Base-by-base conservation (phyloP, 306 rosid genomes). In the Glycine latifolia region DNA sequence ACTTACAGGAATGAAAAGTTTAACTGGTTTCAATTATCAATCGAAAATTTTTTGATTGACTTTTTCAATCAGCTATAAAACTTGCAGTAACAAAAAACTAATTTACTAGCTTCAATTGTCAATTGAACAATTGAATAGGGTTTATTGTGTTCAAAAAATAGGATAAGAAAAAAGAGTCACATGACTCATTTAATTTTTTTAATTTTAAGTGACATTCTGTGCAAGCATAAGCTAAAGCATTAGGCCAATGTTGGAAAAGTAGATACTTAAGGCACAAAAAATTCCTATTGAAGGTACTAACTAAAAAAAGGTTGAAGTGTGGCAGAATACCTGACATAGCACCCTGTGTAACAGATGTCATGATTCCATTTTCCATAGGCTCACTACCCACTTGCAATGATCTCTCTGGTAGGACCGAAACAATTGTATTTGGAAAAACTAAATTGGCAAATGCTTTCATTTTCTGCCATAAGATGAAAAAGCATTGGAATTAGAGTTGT, bases 281-380 rank as follows among this genome's bases (percentile, higher is more conserved):
- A 16, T 49, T 55, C 69, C 66, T 65, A 75, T 31, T 56, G 65
- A 56, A 50, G 74, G 48, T 76, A 77, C 47, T 6, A 53, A 35
- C 35, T 8, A 26, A 37, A 41, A 60, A 17, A 77, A n/a, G 2
- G 71, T 74, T 7, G 10, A 75, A 26, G 47, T 37, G 72, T 60
- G 66, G 56, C 20, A 72, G 20, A 84, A 82, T 87, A 95, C 99
- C 98, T 85, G 93, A 76, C 98, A 95, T 91, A 79, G 91, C 89
- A 71, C 98, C 98, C 62, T 87, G 99, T 67, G 98, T 95, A 68
- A 90, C 90, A 70, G 99, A 95, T 73, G 99, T 89, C 53, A 93
- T 88, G 87, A 95, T 80, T 77, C 98, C 98, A 49, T 93, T 84
- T 78, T 91, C 92, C 87, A 80, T 44, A n/a, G 96, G 94, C 77